Percentiles rank a stretch among this genome's conserved stretches.
phyloP scores from a whole-genome alignment of 2,329 filamentous ascomycete genomes.

The Ophiostoma quercus region DNA sequence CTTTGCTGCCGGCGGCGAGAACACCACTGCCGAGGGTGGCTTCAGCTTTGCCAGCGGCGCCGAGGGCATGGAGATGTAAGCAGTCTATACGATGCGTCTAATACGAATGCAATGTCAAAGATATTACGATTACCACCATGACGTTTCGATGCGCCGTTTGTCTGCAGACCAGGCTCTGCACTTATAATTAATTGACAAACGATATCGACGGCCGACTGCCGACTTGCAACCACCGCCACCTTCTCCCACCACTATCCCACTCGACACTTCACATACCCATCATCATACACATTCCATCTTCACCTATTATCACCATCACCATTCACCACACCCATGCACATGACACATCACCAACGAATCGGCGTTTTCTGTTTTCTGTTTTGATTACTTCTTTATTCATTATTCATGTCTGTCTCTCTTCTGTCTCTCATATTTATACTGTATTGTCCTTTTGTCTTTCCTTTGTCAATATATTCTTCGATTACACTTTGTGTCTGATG shows the following conservation, averaged over 20 bases:
- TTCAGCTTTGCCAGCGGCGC: conserved; percentile 86
- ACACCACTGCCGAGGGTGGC: conserved; percentile 60
- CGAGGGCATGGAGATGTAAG: conserved; percentile 63
- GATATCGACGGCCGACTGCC: not conserved
- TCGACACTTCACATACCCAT: conserved; percentile 14
- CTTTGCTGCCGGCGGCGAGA: conserved; percentile 63
- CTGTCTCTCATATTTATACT: not conserved
- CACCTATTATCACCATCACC: conserved; percentile 13
- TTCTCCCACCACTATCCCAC: not conserved
- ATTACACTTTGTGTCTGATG: conserved; percentile 26
- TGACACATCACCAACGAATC: conserved; percentile 34
- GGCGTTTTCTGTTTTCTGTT: conserved; percentile 31
- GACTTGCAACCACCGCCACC: not conserved
- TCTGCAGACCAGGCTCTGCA: not conserved
- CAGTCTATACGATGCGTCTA: not conserved
- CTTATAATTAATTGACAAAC: not conserved
- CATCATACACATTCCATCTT: not conserved
- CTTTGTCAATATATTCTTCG: conserved; percentile 8
- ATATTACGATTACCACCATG: not conserved
- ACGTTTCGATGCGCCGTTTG: not conserved
- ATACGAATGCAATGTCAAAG: not conserved
- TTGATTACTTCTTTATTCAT: conserved; percentile 29
- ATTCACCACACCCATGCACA: conserved; percentile 27
- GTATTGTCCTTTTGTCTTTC: conserved; percentile 11
- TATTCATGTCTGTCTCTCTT: not conserved